Conservation (phyloP, 768 basidiomycete genomes). For the Naganishia friedmannii region DNA sequence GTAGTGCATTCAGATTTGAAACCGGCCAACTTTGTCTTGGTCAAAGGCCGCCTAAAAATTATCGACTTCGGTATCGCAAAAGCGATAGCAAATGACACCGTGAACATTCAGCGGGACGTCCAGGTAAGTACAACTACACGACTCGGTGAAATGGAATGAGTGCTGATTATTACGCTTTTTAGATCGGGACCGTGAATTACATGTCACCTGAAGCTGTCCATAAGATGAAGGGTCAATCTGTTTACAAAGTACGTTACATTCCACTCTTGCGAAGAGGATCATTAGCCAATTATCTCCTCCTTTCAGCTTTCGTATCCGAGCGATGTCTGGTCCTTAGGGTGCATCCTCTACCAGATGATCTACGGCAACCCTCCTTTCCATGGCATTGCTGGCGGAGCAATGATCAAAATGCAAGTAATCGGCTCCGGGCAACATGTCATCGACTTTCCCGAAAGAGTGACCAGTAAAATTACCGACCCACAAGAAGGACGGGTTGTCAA, state of each 20-base stretch:
- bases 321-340: constrained; percentile 96
- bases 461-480: constrained; percentile 34
- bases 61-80: constrained; percentile 99
- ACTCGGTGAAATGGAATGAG: constrained; percentile 6
- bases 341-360: constrained; percentile 97
- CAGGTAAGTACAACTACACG: constrained; percentile 59
- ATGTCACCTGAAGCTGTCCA: constrained; percentile 99
- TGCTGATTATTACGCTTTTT: background rate
- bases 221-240: constrained; percentile 64
- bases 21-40: constrained; percentile 96
- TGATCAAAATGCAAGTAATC: constrained; percentile 91
- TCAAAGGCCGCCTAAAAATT: constrained; percentile 88
- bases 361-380: constrained; percentile 92
- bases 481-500: constrained; percentile 55
- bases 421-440: constrained; percentile 59
- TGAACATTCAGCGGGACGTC: constrained; percentile 93
- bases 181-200: constrained; percentile 97
- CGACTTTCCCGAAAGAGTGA: constrained; percentile 36
- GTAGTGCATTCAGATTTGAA: constrained; percentile 98
- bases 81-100: constrained; percentile 96
- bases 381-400: constrained; percentile 61
- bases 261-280: background rate
- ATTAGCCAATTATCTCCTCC: background rate
- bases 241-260: constrained; percentile 66
- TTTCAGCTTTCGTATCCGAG: constrained; percentile 74